phyloP scores from a whole-genome alignment of 352 stramenopile genomes.

The Globisporangium orthogonon region DNA sequence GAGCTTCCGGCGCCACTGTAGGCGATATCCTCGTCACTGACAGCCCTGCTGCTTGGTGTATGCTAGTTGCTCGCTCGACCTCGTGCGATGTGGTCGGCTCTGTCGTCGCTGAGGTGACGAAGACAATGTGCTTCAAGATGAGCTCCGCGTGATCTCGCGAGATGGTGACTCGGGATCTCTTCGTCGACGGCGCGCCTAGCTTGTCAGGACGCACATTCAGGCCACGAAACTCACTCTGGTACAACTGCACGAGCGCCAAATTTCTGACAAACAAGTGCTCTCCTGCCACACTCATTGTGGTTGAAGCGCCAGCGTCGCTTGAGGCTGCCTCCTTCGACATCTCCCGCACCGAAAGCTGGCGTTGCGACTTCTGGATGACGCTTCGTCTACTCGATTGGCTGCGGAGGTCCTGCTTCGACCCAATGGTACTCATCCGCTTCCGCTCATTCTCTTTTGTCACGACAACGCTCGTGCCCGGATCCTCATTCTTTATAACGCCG shows the following conservation, averaged over 20 bases:
- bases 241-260: slow-evolving; percentile 23
- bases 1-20: not conserved
- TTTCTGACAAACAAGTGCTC: slow-evolving; percentile 1
- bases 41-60: not conserved
- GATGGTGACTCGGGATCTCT: slow-evolving; percentile 28
- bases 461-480: not conserved
- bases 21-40: not conserved
- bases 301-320: not conserved
- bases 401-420: slow-evolving; percentile 2
- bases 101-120: slow-evolving; percentile 23
- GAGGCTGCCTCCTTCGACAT: not conserved
- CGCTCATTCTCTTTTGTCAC: not conserved
- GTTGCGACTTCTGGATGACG: slow-evolving; percentile 19
- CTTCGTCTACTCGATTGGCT: slow-evolving; percentile 15
- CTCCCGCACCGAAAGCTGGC: slow-evolving; percentile 11
- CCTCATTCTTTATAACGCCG: not conserved
- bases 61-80: not conserved
- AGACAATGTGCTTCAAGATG: slow-evolving; percentile 38
- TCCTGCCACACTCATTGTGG: not conserved
- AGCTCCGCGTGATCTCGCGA: slow-evolving; percentile 37
- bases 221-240: slow-evolving; percentile 38
- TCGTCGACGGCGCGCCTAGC: slow-evolving; percentile 28
- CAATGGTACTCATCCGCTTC: not conserved
- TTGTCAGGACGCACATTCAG: slow-evolving; percentile 30
- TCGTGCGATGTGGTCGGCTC: not conserved